phyloP scores from a whole-genome alignment of 2,329 filamentous ascomycete species.

The Colletotrichum melonis region DNA sequence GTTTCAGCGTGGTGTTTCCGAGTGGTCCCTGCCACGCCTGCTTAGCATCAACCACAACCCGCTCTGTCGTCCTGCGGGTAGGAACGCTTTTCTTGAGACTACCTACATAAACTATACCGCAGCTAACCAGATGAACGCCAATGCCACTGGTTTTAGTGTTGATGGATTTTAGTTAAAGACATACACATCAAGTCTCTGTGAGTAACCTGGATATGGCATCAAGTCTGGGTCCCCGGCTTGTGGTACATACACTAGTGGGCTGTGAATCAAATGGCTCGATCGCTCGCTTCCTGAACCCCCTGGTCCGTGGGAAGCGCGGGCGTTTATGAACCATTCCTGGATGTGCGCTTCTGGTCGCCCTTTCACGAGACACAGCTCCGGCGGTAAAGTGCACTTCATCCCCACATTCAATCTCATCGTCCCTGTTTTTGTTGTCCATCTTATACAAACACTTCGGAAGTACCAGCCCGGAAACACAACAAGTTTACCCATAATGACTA shows the following conservation, averaged over 20 bases:
- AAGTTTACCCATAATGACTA: slow-evolving; percentile 33
- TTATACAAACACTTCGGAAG: slow-evolving; percentile 36
- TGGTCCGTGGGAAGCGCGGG: not conserved
- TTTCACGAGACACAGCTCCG: slow-evolving; percentile 11
- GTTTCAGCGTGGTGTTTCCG: not conserved
- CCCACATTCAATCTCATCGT: slow-evolving; percentile 29
- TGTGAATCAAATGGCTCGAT: too few relatives aligned
- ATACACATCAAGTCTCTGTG: too few relatives aligned
- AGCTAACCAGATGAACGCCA: not conserved
- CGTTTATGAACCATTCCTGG: slow-evolving; percentile 19
- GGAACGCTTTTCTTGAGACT: not conserved
- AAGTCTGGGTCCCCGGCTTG: too few relatives aligned
- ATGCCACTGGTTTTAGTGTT: too few relatives aligned
- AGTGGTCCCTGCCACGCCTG: not conserved
- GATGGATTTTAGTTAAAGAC: too few relatives aligned
- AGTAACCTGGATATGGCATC: too few relatives aligned
- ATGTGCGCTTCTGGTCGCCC: slow-evolving; percentile 24
- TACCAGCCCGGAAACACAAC: slow-evolving; percentile 32
- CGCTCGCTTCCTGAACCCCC: not conserved
- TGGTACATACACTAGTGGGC: too few relatives aligned
- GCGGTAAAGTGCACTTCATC: slow-evolving; percentile 28
- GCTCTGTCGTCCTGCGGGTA: too few relatives aligned
- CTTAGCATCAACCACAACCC: not conserved
- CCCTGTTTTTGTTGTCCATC: slow-evolving; percentile 32
- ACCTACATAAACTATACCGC: not conserved